phyloP scores from a whole-genome alignment of 208 protist species.

The Leptomonas pyrrhocoris region DNA sequence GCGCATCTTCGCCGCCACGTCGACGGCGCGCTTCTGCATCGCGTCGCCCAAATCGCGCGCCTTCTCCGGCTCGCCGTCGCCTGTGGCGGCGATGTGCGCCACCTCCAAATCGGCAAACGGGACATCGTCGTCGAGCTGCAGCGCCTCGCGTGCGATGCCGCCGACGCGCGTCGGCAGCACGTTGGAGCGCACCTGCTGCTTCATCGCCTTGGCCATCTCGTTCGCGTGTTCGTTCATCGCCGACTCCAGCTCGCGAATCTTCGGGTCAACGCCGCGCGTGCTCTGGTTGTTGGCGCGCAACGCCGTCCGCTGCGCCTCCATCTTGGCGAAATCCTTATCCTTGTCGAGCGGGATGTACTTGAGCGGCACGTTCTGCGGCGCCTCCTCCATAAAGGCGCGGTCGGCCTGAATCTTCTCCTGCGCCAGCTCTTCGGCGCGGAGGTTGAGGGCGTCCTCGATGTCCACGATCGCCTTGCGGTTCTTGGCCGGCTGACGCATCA shows the following conservation, averaged over 20 bases:
- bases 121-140: conserved; percentile 75
- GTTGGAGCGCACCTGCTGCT: conserved; percentile 43
- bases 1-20: conserved; percentile 66
- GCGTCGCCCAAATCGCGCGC: conserved; percentile 54
- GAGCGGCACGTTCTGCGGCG: conserved; percentile 61
- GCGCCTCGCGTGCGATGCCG: conserved; percentile 58
- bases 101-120: conserved; percentile 74
- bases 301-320: conserved; percentile 65
- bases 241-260: conserved; percentile 59
- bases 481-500: conserved; percentile 62
- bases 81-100: conserved; percentile 56
- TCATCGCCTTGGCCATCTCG: conserved; percentile 55
- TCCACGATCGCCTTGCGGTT: conserved; percentile 61
- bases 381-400: conserved; percentile 69
- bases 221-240: conserved; percentile 70
- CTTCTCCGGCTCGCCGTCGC: conserved; percentile 59
- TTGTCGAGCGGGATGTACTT: conserved; percentile 71
- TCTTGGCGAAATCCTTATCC: conserved; percentile 61
- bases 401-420: conserved; percentile 69
- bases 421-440: conserved; percentile 72
- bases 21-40: conserved; percentile 68
- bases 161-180: conserved; percentile 44
- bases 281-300: conserved; percentile 47
- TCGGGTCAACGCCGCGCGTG: conserved; percentile 36
- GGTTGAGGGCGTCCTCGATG: conserved; percentile 63